These are phyloP conservation scores for Cladophialophora chaetospira DNA, from an alignment of 2,329 filamentous ascomycete species.

Conservation along the genomic window DNA sequence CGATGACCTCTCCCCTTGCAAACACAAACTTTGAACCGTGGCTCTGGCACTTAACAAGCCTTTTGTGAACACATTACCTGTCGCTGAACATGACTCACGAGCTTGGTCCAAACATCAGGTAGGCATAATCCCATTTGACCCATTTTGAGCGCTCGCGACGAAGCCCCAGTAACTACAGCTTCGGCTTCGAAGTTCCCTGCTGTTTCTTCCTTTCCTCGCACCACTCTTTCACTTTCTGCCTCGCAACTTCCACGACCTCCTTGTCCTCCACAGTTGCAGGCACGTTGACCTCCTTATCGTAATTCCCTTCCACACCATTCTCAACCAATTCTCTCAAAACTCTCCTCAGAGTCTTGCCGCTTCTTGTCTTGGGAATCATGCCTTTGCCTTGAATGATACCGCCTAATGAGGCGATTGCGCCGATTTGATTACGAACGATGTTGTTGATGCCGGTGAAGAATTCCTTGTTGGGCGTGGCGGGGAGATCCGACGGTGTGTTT, in stretches of 20 bases:
- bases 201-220: constrained; percentile 56
- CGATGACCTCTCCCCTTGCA: too few relatives aligned
- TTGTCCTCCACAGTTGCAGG: constrained; percentile 85
- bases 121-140: too few relatives aligned
- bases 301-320: constrained; percentile 73
- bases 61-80: too few relatives aligned
- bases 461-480: constrained; percentile 42
- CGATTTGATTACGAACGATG: constrained; percentile 77
- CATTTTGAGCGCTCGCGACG: too few relatives aligned
- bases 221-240: constrained; percentile 71
- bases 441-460: constrained; percentile 50
- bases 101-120: too few relatives aligned
- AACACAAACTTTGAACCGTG: too few relatives aligned
- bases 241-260: constrained; percentile 72
- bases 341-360: constrained; percentile 84
- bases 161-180: constrained; percentile 19
- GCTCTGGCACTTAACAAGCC: too few relatives aligned
- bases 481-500: constrained; percentile 44
- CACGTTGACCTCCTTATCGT: constrained; percentile 70
- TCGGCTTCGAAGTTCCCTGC: constrained; percentile 29
- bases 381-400: constrained; percentile 81
- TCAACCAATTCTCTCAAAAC: constrained; percentile 83
- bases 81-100: too few relatives aligned
- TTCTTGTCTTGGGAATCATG: constrained; percentile 89
- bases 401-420: constrained; percentile 80